Evolutionary conservation across 2,329 filamentous ascomycete species (phyloP).

Genomic region (Colletotrichum musicola): DNA sequence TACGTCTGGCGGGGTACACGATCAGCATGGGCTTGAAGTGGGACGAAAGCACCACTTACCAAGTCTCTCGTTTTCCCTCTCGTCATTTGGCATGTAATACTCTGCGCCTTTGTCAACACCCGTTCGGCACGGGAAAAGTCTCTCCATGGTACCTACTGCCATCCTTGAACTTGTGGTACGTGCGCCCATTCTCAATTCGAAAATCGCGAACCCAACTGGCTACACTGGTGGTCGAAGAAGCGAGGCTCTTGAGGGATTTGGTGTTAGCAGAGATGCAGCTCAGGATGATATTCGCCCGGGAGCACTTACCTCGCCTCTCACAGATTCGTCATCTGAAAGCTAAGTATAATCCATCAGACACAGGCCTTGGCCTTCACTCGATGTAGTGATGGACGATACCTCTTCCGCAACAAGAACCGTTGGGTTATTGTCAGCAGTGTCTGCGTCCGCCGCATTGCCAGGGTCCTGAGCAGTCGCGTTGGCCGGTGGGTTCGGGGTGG

Average conservation of each 20-base stretch:
- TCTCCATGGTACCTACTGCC: slow-evolving; percentile 8
- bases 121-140: too few relatives aligned
- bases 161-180: slow-evolving; percentile 41
- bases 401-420: not conserved
- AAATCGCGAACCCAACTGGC: not conserved
- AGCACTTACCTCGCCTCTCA: not conserved
- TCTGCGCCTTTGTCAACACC: slow-evolving; percentile 41
- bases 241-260: not conserved
- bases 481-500: not conserved
- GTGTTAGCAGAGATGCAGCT: not conserved
- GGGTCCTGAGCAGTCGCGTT: not conserved
- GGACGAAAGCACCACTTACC: slow-evolving; percentile 40
- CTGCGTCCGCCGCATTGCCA: not conserved
- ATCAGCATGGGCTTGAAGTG: not conserved
- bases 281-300: not conserved
- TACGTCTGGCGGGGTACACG: slow-evolving; percentile 51
- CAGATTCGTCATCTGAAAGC: not conserved
- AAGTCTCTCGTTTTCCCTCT: slow-evolving; percentile 21
- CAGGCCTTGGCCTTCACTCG: not conserved
- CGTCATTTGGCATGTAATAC: slow-evolving; percentile 27
- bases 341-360: not conserved
- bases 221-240: slow-evolving; percentile 3
- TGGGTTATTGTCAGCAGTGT: not conserved
- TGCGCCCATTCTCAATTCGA: slow-evolving; percentile 26
- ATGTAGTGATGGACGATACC: not conserved